Percentiles rank a stretch among this genome's conserved stretches.
Evolutionary conservation across 108 stramenopile species (phyloP).

Genomic region (Mediolabrus comicus): DNA sequence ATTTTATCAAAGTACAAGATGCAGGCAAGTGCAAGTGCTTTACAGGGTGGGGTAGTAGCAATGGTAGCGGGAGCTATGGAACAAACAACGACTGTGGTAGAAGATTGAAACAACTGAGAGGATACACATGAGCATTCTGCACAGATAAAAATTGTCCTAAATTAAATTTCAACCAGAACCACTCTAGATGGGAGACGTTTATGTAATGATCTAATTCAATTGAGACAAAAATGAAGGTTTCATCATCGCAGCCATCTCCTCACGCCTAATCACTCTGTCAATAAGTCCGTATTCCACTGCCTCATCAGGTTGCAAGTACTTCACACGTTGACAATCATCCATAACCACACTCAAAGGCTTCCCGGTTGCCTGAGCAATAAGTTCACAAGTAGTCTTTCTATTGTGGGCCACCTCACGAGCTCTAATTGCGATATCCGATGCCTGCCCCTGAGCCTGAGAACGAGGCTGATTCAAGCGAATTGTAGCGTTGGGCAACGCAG

Average conservation of each 20-base stretch:
- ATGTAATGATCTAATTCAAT: conserved; percentile 20
- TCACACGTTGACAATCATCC: conserved; percentile 88
- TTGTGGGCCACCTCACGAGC: conserved; percentile 91
- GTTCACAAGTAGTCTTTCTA: conserved; percentile 83
- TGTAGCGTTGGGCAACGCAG: conserved; percentile 92
- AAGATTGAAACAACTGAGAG: conserved; percentile 23
- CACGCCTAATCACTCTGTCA: conserved; percentile 88
- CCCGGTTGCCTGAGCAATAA: conserved; percentile 89
- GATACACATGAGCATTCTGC: conserved; percentile 9
- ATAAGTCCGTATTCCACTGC: conserved; percentile 96
- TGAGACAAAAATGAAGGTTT: conserved; percentile 78
- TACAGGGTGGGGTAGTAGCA: conserved; percentile 39
- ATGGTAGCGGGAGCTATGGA: conserved; percentile 44
- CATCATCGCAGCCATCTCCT: conserved; percentile 60
- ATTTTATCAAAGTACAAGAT: conserved; percentile 41
- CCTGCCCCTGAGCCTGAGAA: conserved; percentile 92
- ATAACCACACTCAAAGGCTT: conserved; percentile 89
- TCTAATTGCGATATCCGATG: conserved; percentile 96
- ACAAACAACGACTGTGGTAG: conserved; percentile 40
- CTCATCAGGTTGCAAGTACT: conserved; percentile 95
- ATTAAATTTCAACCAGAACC: not conserved
- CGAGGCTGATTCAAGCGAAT: conserved; percentile 95
- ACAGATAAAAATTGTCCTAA: not conserved
- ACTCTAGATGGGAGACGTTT: too few species aligned
- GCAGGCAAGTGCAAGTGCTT: conserved; percentile 53